Evolutionary conservation across 768 basidiomycete genomes (phyloP).

Genomic region (Tephrocybe sp.): DNA sequence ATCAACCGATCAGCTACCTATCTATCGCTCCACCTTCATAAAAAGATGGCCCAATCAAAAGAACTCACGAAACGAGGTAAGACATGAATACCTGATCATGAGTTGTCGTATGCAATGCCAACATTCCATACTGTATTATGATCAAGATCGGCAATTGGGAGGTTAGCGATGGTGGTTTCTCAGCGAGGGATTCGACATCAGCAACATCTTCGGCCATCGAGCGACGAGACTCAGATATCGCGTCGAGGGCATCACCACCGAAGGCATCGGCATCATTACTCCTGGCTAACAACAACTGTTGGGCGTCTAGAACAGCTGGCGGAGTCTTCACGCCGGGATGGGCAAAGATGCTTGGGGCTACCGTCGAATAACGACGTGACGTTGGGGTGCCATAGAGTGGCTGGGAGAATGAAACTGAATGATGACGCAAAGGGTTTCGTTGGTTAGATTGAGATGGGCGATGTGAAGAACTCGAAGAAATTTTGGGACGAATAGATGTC

Average conservation of each 20-base stretch:
- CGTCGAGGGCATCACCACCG: slow-evolving; percentile 39
- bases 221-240: slow-evolving; percentile 49
- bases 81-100: slow-evolving; percentile 92
- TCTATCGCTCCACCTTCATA: not conserved
- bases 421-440: slow-evolving; percentile 25
- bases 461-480: slow-evolving; percentile 26
- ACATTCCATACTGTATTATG: slow-evolving; percentile 86
- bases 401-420: slow-evolving; percentile 34
- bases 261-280: slow-evolving; percentile 31
- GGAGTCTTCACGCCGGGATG: slow-evolving; percentile 82
- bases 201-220: slow-evolving; percentile 16
- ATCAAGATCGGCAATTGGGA: slow-evolving; percentile 79
- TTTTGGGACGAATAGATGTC: slow-evolving; percentile 24
- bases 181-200: slow-evolving; percentile 40
- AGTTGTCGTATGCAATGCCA: slow-evolving; percentile 86
- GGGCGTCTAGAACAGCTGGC: slow-evolving; percentile 71
- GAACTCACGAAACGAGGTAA: slow-evolving; percentile 86
- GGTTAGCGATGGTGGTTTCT: slow-evolving; percentile 62
- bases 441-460: slow-evolving; percentile 29
- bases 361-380: slow-evolving; percentile 54
- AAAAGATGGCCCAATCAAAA: not conserved
- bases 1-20: slow-evolving; percentile 9
- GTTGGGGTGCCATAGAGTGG: slow-evolving; percentile 33
- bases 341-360: slow-evolving; percentile 75
- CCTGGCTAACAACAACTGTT: slow-evolving; percentile 52